Conservation (phyloP, 495 filamentous ascomycete genomes). For the Massariosphaeria phaeospora region DNA sequence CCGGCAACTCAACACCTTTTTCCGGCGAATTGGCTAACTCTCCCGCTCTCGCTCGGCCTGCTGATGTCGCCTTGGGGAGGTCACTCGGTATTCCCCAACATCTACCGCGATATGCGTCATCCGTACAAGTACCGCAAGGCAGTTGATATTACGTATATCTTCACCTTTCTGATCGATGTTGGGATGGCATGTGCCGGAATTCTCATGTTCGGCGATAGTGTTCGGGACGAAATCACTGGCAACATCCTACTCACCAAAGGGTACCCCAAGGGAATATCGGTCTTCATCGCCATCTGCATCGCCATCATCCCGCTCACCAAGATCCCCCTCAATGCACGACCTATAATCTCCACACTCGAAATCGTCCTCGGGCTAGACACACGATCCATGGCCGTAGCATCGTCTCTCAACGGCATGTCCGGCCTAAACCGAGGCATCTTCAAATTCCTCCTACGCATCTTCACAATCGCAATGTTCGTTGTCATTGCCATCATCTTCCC, state of each 20-base stretch:
- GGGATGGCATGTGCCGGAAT: conserved; percentile 75
- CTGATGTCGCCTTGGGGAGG: conserved; percentile 97
- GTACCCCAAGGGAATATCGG: conserved; percentile 69
- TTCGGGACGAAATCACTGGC: conserved; percentile 82
- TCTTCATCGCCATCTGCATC: conserved; percentile 78
- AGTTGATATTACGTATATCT: conserved; percentile 77
- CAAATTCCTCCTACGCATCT: conserved; percentile 58
- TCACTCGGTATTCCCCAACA: conserved; percentile 92
- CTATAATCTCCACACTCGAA: conserved; percentile 81
- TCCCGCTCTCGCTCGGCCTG: conserved; percentile 91
- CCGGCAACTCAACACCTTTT: conserved; percentile 77
- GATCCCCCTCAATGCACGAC: conserved; percentile 83
- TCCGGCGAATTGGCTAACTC: conserved; percentile 77
- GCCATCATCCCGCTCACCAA: conserved; percentile 93
- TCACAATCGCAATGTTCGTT: conserved; percentile 57
- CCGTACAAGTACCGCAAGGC: conserved; percentile 76
- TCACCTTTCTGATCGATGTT: conserved; percentile 78
- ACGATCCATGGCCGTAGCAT: conserved; percentile 46
- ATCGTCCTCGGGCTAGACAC: conserved; percentile 67
- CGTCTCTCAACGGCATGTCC: conserved; percentile 50
- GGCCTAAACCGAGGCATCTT: conserved; percentile 54
- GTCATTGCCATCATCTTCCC: conserved; percentile 75
- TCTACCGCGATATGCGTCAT: conserved; percentile 97
- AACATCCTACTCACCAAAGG: conserved; percentile 70
- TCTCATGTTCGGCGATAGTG: conserved; percentile 87